These are phyloP conservation scores for Acer campestre DNA, from an alignment of 345 rosid species.

Conservation along the genomic window DNA sequence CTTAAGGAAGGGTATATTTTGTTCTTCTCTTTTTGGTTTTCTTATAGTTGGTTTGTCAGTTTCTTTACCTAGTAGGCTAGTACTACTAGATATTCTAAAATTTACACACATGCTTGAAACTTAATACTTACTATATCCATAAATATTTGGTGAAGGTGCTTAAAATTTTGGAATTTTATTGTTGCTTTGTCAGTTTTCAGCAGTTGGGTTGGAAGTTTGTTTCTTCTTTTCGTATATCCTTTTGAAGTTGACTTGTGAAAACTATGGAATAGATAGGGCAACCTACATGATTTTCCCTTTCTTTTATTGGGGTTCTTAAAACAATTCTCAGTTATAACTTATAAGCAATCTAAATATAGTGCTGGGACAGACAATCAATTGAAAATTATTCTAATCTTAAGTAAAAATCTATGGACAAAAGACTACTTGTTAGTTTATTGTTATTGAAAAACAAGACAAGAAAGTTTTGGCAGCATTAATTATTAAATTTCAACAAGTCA, in stretches of 20 bases:
- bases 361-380: not conserved
- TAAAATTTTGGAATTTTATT: not conserved
- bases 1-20: not conserved
- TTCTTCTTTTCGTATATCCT: slow-evolving; percentile 26
- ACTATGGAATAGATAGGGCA: slow-evolving; percentile 29
- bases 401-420: not conserved
- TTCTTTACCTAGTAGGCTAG: not conserved
- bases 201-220: slow-evolving; percentile 31
- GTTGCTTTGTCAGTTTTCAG: slow-evolving; percentile 45
- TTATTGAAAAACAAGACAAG: not conserved
- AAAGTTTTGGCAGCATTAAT: not conserved
- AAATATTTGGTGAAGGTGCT: not conserved
- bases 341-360: not conserved
- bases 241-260: slow-evolving; percentile 35
- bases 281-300: slow-evolving; percentile 21
- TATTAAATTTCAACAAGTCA: not conserved
- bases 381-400: not conserved
- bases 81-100: not conserved
- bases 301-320: not conserved
- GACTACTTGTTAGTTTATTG: not conserved
- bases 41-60: not conserved
- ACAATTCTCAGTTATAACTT: not conserved
- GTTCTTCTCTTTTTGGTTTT: not conserved
- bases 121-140: not conserved
- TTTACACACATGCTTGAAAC: not conserved